phyloP scores from a whole-genome alignment of 2,329 filamentous ascomycete genomes.

The Diplodia seriata region DNA sequence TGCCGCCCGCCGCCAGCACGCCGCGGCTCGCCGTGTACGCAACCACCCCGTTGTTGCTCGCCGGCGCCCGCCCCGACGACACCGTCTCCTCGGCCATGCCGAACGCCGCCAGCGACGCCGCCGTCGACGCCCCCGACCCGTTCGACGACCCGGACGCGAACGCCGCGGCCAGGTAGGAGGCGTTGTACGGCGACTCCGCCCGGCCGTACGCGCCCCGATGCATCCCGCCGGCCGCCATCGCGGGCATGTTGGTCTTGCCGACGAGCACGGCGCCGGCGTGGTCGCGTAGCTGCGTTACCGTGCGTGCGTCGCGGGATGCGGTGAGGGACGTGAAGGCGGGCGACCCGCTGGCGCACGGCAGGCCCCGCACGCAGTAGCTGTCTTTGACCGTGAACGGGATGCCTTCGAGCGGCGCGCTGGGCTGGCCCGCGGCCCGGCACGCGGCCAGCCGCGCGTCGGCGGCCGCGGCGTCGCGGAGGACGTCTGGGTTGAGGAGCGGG shows the following conservation, averaged over 20 bases:
- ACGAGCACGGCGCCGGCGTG: conserved; percentile 56
- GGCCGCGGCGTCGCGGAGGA: conserved; percentile 56
- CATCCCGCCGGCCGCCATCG: conserved; percentile 63
- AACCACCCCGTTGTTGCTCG: conserved; percentile 61
- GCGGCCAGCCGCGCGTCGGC: conserved; percentile 55
- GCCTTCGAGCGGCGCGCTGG: conserved; percentile 55
- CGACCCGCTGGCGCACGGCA: conserved; percentile 61
- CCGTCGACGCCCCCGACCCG: too few relatives aligned
- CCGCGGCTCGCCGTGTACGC: conserved; percentile 62
- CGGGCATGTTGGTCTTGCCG: conserved; percentile 63
- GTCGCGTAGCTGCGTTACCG: conserved; percentile 53
- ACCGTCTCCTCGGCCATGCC: conserved; percentile 62
- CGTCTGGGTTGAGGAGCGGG: conserved; percentile 55
- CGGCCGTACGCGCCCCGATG: conserved; percentile 62
- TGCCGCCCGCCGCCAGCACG: conserved; percentile 54
- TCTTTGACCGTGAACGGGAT: conserved; percentile 67
- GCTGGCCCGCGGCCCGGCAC: conserved; percentile 42
- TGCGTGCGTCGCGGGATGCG: conserved; percentile 58
- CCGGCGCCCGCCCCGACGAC: conserved; percentile 61
- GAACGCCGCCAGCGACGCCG: conserved; percentile 59
- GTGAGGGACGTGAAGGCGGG: conserved; percentile 59
- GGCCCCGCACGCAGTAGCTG: conserved; percentile 62
- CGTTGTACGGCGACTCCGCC: conserved; percentile 35
- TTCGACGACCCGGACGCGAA: too few relatives aligned
- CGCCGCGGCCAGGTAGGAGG: too few relatives aligned